Base-by-base conservation (phyloP, 2,329 filamentous ascomycete species). In the Escovopsis sp. region DNA sequence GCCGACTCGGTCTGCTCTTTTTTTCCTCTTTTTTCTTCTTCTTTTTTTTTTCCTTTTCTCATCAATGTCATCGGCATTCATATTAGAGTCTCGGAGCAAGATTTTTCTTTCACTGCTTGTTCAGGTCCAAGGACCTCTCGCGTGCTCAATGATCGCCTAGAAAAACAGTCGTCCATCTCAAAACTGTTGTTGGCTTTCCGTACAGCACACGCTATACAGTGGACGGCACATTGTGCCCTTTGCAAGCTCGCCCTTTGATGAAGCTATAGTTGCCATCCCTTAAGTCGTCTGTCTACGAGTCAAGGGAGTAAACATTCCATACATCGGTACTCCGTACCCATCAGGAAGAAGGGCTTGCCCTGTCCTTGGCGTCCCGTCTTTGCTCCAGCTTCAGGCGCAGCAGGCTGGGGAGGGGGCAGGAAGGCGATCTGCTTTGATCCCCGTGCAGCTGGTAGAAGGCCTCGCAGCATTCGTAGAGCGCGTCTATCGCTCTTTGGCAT, bases 81-180 rank as follows among this genome's bases (percentile, higher is more conserved):
- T 85, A 84, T 89, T 96, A 96, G 91, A 98, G 91, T 98, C 91
- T 93, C 89, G 88, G 83, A 83, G 79, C 78, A 84, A 78, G 83
- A 77, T 64, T 60, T 60, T 54, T 88, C 60, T 60, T 54, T 88
- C 85, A 85, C 75, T 96, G 76, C 83, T 86, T 87, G 79, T 84
- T 85, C 84, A 93, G 85, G 76, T 81, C 75, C 63, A 71, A 67
- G 75, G 81, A 70, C 74, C 84, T 88, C 82, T 69, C 70, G 85
- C 88, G 89, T 85, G 91, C 91, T 98, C 87, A 76, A 88, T 80
- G 85, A 87, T 84, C 73, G 84, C 83, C 89, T 82, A 85, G 93
- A 85, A 83, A 61, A 70, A 76, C 79, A 75, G 77, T 82, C 75
- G 75, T 75, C 80, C 69, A 30, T 30, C 26, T 30, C 26, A 30